Conservation (phyloP, 225 moss, liverwort and hornwort species). For the Marchantia paleacea region DNA sequence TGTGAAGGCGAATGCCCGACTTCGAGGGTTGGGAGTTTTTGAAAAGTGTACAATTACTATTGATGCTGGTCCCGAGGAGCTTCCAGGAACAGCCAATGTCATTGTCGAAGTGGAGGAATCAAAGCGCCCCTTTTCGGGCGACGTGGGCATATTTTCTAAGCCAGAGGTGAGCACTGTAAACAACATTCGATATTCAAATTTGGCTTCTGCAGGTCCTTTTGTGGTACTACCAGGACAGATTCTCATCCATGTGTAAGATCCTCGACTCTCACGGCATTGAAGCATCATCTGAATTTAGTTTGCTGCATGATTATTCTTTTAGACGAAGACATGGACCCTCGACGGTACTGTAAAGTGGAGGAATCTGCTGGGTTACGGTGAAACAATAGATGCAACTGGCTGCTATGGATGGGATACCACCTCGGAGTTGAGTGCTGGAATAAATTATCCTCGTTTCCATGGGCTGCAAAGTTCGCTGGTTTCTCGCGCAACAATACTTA, state of each 20-base stretch:
- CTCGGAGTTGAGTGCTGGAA: conserved; percentile 92
- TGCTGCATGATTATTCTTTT: conserved; percentile 23
- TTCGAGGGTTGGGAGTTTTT: conserved; percentile 85
- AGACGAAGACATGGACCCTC: conserved; percentile 96
- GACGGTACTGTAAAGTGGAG: conserved; percentile 98
- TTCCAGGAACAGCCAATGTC: conserved; percentile 92
- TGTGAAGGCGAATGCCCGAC: conserved; percentile 78
- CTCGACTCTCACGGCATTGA: not conserved
- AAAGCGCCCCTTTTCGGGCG: conserved; percentile 89
- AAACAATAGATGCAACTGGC: conserved; percentile 96
- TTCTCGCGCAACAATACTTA: conserved; percentile 73
- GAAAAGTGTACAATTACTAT: conserved; percentile 93
- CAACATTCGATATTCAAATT: not conserved
- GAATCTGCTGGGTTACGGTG: conserved; percentile 81
- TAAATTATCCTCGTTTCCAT: conserved; percentile 78
- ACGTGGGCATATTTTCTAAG: conserved; percentile 89
- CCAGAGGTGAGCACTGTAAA: conserved; percentile 71
- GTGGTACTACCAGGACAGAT: not conserved
- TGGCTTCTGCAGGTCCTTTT: not conserved
- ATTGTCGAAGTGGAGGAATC: conserved; percentile 94
- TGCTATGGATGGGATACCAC: conserved; percentile 98
- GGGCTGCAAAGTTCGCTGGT: conserved; percentile 75
- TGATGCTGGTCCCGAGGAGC: conserved; percentile 91
- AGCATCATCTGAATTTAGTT: conserved; percentile 16
- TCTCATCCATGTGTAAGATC: not conserved